Evolutionary conservation across 306 rosid species (phyloP), one percentile per base, ranked within the genome.

Genomic region (Lathyrus aphaca): DNA sequence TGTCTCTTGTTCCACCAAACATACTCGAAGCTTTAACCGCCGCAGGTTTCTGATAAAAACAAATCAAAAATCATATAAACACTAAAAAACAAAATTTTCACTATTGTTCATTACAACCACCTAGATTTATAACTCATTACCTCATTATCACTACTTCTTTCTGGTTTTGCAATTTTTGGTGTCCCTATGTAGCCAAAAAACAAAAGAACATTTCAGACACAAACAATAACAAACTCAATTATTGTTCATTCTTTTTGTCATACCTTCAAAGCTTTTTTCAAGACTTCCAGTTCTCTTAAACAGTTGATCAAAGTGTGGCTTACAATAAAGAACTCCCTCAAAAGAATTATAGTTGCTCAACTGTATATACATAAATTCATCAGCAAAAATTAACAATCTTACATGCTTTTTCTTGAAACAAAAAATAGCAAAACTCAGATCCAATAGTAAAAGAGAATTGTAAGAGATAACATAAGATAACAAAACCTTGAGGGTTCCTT

Each of bases 281-380:
- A 94, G 98, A 80, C 97, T 94, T 27, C 98, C 98, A 40, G 98
- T 94, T 85, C 98, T 94, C 79, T 94, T 94, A 74, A 94, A 90
- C 74, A 86, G 78, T 77, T 94, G 98, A 49, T 94, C 98, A 35
- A 90, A 94, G 81, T 94, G 98, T 58, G 98, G 98, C 83, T 73
- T 82, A 88, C 98, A 94, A 67, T 94, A 94, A 49, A 90, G 92
- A 23, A 94, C 98, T 68, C 98, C 98, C 87, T 94, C 98, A 74
- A 90, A 94, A 66, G 98, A 94, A 62, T 94, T 94, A 92, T 94
- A 94, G 85, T 91, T 94, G 86, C 98, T 87, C 51, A 94, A 97
- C 98, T 94, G 98, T 21, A 11, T 25, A 53, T 57, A 58, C 66
- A 66, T 55, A 42, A 25, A 76, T 74, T 19, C 30, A 32, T 84